Percentiles rank a stretch among this genome's conserved stretches.
phyloP scores from a whole-genome alignment of 371 early-diverging fungal species.

The Rhizopus sp. region DNA sequence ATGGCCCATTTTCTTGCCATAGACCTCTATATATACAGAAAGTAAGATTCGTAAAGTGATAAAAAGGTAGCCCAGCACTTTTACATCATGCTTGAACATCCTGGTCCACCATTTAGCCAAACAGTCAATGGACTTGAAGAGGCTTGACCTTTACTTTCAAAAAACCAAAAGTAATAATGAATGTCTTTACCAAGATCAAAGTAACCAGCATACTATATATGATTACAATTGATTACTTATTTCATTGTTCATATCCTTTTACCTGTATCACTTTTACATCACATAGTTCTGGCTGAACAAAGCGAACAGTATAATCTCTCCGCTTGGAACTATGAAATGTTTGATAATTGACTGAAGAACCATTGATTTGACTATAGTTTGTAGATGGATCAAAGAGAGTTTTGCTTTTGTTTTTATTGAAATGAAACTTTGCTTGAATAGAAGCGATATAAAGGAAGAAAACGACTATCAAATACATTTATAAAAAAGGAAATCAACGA shows the following conservation, averaged over 20 bases:
- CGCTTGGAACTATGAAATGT: constrained; percentile 1
- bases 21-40: constrained; percentile 61
- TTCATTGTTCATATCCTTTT: background rate
- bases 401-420: too few species aligned
- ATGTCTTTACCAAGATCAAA: constrained; percentile 57
- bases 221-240: background rate
- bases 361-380: too few species aligned
- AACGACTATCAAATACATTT: background rate
- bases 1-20: constrained; percentile 81
- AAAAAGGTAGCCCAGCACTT: background rate
- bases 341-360: background rate
- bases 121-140: constrained; percentile 64
- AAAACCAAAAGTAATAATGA: constrained; percentile 90
- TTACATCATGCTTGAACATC: constrained; percentile 70
- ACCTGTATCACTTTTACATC: constrained; percentile 36
- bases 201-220: constrained; percentile 55
- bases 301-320: constrained; percentile 12
- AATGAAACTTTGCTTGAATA: background rate
- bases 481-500: background rate
- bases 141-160: constrained; percentile 70
- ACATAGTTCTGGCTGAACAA: constrained; percentile 24
- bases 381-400: background rate
- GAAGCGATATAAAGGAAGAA: background rate
- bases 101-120: constrained; percentile 88
- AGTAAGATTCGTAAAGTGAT: background rate